A percentile compares a stretch with the other conserved stretches of the same genome.
These are phyloP conservation scores for Fusarium sp. DNA, from an alignment of 2,329 filamentous ascomycete species.

Conservation along the genomic window DNA sequence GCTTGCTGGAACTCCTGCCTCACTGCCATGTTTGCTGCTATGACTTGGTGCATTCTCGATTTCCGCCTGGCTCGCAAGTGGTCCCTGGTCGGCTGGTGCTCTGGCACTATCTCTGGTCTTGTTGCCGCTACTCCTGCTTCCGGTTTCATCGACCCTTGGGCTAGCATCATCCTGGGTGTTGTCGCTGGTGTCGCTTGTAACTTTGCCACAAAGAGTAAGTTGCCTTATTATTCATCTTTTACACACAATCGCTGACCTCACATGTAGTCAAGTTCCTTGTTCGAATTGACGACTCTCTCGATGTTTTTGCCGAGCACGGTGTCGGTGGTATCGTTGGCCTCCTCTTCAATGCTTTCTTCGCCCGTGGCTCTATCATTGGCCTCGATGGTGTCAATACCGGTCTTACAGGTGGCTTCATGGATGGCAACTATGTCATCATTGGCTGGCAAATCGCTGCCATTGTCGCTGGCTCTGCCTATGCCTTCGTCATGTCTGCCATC, in stretches of 20 bases:
- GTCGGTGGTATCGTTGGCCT: conserved; percentile 75
- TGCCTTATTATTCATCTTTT: neutral
- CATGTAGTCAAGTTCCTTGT: conserved; percentile 66
- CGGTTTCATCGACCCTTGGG: conserved; percentile 74
- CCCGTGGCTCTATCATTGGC: conserved; percentile 74
- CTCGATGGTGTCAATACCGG: conserved; percentile 81
- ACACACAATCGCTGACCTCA: neutral
- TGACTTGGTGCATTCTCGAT: conserved; percentile 95
- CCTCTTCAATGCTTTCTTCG: conserved; percentile 79
- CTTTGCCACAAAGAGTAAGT: conserved; percentile 69
- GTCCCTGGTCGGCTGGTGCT: conserved; percentile 82
- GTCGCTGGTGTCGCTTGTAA: conserved; percentile 73
- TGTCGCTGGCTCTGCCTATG: conserved; percentile 70
- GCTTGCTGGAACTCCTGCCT: conserved; percentile 98
- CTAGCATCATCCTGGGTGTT: conserved; percentile 72
- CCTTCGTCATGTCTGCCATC: conserved; percentile 77
- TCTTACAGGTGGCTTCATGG: conserved; percentile 74
- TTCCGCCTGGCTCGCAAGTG: conserved; percentile 94
- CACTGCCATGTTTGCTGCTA: conserved; percentile 89
- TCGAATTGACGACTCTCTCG: conserved; percentile 75
- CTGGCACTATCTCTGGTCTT: conserved; percentile 75
- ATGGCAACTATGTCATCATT: conserved; percentile 77
- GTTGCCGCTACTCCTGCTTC: conserved; percentile 76
- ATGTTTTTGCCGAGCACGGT: conserved; percentile 77
- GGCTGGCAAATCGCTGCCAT: conserved; percentile 86